Evolutionary conservation across 2,329 filamentous ascomycete species (phyloP).

Genomic region (Pseudonectria foliicola): DNA sequence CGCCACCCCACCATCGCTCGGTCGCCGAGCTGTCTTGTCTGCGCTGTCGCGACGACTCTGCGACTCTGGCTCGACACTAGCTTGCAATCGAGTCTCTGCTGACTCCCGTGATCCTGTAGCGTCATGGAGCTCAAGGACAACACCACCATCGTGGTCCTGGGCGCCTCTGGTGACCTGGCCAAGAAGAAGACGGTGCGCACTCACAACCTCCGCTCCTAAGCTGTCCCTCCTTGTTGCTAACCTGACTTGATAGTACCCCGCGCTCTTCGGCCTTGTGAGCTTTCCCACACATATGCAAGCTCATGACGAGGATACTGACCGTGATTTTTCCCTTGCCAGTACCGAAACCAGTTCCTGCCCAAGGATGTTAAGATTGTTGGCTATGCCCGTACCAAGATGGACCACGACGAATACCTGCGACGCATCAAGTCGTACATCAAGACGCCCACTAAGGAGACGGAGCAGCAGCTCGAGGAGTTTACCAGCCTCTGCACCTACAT

Average conservation of each 20-base stretch:
- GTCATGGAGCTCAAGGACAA: constrained; percentile 96
- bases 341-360: constrained; percentile 96
- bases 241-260: constrained; percentile 64
- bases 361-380: constrained; percentile 96
- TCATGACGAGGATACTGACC: constrained; percentile 6
- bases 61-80: constrained; percentile 3
- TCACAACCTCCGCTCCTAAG: constrained; percentile 8
- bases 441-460: constrained; percentile 93
- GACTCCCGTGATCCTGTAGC: constrained; percentile 10
- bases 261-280: constrained; percentile 93
- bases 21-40: too few species aligned
- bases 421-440: constrained; percentile 98
- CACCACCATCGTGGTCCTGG: constrained; percentile 92
- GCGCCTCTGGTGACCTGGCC: constrained; percentile 92
- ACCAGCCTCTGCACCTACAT: constrained; percentile 83
- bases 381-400: constrained; percentile 99
- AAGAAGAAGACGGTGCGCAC: constrained; percentile 95
- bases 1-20: too few species aligned
- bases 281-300: neutral
- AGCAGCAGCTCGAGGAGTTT: constrained; percentile 92
- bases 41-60: neutral
- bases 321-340: constrained; percentile 43
- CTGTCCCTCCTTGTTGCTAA: constrained; percentile 15
- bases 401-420: constrained; percentile 89
- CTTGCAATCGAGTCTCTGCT: constrained; percentile 11